Percentiles rank a stretch among this genome's conserved stretches.
Evolutionary conservation across 176 grass and related monocot genomes (phyloP).

Genomic region (Aegilops longissima): DNA sequence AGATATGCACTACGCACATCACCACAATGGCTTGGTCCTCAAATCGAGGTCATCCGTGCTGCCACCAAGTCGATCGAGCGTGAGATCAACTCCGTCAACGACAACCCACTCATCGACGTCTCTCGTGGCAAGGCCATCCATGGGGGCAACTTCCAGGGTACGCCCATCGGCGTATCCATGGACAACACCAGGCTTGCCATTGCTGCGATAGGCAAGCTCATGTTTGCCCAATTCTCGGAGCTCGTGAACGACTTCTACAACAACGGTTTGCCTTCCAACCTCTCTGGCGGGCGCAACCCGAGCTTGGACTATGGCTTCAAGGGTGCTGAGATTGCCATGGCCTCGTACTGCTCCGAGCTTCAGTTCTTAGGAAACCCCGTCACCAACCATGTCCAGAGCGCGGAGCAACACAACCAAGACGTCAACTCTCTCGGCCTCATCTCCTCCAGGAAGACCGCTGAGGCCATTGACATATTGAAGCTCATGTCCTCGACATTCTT

Average conservation of each 20-base stretch:
- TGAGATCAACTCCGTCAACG: slow-evolving; percentile 89
- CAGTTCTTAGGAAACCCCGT: slow-evolving; percentile 86
- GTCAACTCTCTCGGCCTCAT: slow-evolving; percentile 88
- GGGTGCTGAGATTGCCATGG: slow-evolving; percentile 94
- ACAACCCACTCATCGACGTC: slow-evolving; percentile 87
- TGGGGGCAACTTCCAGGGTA: slow-evolving; percentile 88
- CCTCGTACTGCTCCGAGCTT: slow-evolving; percentile 86
- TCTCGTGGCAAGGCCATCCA: slow-evolving; percentile 71
- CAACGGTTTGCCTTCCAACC: slow-evolving; percentile 81
- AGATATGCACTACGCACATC: slow-evolving; percentile 89
- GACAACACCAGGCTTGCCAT: slow-evolving; percentile 78
- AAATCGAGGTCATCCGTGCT: slow-evolving; percentile 78
- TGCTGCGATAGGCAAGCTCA: slow-evolving; percentile 63
- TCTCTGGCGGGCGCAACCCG: slow-evolving; percentile 76
- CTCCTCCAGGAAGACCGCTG: slow-evolving; percentile 76
- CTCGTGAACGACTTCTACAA: slow-evolving; percentile 89
- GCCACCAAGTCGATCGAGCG: slow-evolving; percentile 73
- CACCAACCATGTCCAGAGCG: slow-evolving; percentile 90
- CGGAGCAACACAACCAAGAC: slow-evolving; percentile 93
- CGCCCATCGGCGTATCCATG: slow-evolving; percentile 86
- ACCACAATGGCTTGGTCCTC: slow-evolving; percentile 86
- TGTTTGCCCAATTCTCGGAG: slow-evolving; percentile 90
- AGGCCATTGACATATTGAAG: slow-evolving; percentile 80
- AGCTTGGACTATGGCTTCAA: slow-evolving; percentile 95
- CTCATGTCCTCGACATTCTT: slow-evolving; percentile 93